Evolutionary conservation across 1,284 basidiomycete genomes (phyloP).

Genomic region (Ceratobasidium sp.): DNA sequence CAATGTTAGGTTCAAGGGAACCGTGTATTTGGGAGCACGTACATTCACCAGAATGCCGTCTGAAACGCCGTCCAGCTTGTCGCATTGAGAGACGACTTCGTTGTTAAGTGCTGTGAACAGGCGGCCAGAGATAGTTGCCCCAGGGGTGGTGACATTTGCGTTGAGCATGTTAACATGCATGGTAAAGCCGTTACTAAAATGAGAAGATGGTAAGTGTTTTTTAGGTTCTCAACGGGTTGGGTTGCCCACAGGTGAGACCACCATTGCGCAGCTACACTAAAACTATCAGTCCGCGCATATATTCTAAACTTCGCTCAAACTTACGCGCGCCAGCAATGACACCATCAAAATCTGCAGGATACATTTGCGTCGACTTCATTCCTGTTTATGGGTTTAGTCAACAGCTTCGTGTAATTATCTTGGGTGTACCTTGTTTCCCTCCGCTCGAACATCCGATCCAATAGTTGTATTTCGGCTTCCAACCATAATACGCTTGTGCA

Average conservation of each 20-base stretch:
- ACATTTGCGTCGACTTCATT: constrained; percentile 30
- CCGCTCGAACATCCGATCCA: constrained; percentile 43
- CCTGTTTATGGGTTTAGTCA: background rate
- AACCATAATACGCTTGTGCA: constrained; percentile 17
- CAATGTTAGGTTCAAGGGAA: background rate
- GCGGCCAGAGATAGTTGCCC: constrained; percentile 1
- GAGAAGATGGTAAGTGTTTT: background rate
- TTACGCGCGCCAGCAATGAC: constrained; percentile 37
- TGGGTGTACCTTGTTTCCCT: constrained; percentile 32
- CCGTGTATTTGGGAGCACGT: background rate
- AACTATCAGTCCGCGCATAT: background rate
- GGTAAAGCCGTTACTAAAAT: constrained; percentile 23
- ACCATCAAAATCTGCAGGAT: constrained; percentile 37
- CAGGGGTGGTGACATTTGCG: constrained; percentile 21
- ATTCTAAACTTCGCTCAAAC: background rate
- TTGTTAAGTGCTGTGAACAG: constrained; percentile 21
- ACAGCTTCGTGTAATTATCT: background rate
- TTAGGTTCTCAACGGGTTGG: background rate
- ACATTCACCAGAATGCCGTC: constrained; percentile 29
- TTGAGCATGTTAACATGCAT: constrained; percentile 27
- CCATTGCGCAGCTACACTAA: constrained; percentile 38
- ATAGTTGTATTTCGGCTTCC: constrained; percentile 26
- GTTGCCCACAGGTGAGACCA: constrained; percentile 35
- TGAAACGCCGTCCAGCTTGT: constrained; percentile 23
- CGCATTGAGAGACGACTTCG: constrained; percentile 29